Evolutionary conservation across 805 yeast genomes (phyloP).

Genomic region (Pichia thaimueangensis): DNA sequence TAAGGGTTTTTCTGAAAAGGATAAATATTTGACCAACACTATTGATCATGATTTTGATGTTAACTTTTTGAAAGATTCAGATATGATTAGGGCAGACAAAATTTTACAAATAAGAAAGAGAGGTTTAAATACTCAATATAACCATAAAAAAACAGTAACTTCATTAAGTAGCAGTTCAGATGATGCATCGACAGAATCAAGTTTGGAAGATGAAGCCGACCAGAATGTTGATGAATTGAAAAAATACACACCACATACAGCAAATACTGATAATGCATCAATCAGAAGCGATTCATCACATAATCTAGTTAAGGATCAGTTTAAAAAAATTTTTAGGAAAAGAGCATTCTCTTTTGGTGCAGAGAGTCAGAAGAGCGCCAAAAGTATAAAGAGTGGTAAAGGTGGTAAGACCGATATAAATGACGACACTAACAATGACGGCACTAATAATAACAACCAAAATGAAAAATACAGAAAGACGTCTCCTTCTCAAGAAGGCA

Average conservation of each 20-base stretch:
- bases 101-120: slow-evolving; percentile 6
- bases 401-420: not conserved
- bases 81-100: slow-evolving; percentile 3
- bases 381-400: not conserved
- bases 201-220: slow-evolving; percentile 3
- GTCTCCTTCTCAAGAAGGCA: no score
- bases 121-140: slow-evolving; percentile 2
- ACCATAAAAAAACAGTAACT: slow-evolving; percentile 15
- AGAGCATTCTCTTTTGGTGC: slow-evolving; percentile 10
- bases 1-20: no score
- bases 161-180: slow-evolving; percentile 15
- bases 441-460: not conserved
- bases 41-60: slow-evolving; percentile 30
- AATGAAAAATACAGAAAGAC: not conserved
- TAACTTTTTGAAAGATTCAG: slow-evolving; percentile 24
- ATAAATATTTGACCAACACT: slow-evolving; percentile 13
- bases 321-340: slow-evolving; percentile 8
- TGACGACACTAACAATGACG: not conserved
- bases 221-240: not conserved
- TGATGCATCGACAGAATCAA: slow-evolving; percentile 25
- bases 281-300: not conserved
- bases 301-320: not conserved
- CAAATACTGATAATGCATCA: slow-evolving; percentile 1
- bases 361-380: slow-evolving; percentile 3
- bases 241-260: not conserved